Percentiles rank a stretch among this genome's conserved stretches.
phyloP scores from a whole-genome alignment of 805 yeast genomes.

The Ogataea polymorpha region DNA sequence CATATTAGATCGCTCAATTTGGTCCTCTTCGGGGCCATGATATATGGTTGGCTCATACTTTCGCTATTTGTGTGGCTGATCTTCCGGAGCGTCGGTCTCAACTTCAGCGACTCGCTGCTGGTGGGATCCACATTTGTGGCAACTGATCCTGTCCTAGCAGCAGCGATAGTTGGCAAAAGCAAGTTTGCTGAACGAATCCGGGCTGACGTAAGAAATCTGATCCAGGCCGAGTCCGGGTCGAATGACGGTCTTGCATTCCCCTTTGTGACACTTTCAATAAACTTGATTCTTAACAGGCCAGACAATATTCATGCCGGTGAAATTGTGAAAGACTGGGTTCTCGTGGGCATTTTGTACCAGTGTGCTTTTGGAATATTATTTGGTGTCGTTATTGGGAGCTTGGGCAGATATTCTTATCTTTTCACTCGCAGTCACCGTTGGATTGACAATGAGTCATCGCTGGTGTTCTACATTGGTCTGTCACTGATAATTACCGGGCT shows the following conservation, averaged over 20 bases:
- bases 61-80: slow-evolving; percentile 77
- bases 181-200: slow-evolving; percentile 89
- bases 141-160: slow-evolving; percentile 92
- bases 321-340: slow-evolving; percentile 78
- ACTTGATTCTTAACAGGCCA: slow-evolving; percentile 53
- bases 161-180: slow-evolving; percentile 93
- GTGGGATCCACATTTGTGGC: slow-evolving; percentile 91
- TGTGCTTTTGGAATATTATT: slow-evolving; percentile 75
- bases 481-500: slow-evolving; percentile 86
- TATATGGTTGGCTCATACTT: slow-evolving; percentile 81
- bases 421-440: slow-evolving; percentile 67
- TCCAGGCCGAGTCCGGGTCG: slow-evolving; percentile 86
- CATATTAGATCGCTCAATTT: slow-evolving; percentile 78
- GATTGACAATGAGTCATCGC: slow-evolving; percentile 85
- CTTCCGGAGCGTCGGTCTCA: slow-evolving; percentile 56
- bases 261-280: slow-evolving; percentile 68
- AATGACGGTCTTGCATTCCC: slow-evolving; percentile 98
- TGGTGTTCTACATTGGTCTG: slow-evolving; percentile 78
- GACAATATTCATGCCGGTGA: slow-evolving; percentile 56
- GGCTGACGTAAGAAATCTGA: slow-evolving; percentile 81
- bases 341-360: slow-evolving; percentile 73
- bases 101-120: slow-evolving; percentile 67
- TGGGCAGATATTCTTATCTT: slow-evolving; percentile 65
- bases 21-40: slow-evolving; percentile 83
- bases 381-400: slow-evolving; percentile 70